phyloP scores from a whole-genome alignment of 1,284 basidiomycete species.

The Ganoderma meredithae region DNA sequence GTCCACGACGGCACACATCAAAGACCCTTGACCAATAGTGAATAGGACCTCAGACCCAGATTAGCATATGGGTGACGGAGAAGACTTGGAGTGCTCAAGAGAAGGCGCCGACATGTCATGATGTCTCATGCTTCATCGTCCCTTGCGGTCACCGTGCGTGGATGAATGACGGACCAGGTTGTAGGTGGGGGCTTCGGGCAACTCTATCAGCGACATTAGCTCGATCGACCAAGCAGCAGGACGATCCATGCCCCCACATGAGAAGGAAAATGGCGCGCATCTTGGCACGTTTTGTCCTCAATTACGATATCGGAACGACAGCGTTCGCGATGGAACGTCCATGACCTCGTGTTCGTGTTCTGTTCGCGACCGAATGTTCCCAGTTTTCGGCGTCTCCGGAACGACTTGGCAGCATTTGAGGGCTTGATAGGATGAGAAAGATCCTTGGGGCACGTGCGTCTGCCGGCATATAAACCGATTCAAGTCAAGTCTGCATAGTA shows the following conservation, averaged over 20 bases:
- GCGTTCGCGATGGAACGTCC: neutral
- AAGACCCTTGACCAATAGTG: neutral
- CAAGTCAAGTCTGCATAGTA: neutral
- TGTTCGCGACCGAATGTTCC: neutral
- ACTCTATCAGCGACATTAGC: neutral
- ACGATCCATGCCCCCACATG: neutral
- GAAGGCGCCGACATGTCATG: neutral
- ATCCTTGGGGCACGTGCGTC: neutral
- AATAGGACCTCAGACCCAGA: neutral
- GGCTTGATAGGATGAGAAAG: neutral
- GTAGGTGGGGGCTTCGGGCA: neutral
- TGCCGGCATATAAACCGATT: neutral
- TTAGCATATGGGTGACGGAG: neutral
- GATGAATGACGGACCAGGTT: neutral
- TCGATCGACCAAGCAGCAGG: neutral
- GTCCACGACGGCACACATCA: neutral
- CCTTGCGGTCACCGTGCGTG: neutral
- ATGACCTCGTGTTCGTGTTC: neutral
- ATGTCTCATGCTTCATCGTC: neutral
- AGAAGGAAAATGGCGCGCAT: neutral
- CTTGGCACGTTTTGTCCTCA: neutral
- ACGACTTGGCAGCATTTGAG: neutral
- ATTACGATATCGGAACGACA: neutral
- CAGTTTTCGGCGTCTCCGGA: neutral
- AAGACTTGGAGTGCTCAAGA: neutral